phyloP scores from a whole-genome alignment of 1,284 basidiomycete species.

The Quambalaria eucalypti region DNA sequence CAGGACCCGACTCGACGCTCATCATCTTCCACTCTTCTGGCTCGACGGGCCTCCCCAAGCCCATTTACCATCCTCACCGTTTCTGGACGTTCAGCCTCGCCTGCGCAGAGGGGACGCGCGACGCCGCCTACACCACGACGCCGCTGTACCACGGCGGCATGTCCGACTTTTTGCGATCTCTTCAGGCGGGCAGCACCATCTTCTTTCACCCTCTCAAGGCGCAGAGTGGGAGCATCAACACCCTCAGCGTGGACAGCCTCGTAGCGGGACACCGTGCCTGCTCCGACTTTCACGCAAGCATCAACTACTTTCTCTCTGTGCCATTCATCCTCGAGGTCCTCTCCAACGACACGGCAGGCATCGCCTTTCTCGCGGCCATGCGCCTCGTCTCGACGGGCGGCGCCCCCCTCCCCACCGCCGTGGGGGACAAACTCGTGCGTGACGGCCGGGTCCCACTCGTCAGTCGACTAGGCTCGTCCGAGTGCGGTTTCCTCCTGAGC shows the following conservation, averaged over 20 bases:
- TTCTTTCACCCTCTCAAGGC: conserved; percentile 48
- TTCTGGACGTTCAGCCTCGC: conserved; percentile 26
- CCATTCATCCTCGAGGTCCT: conserved; percentile 54
- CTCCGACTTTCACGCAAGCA: no score
- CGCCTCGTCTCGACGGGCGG: conserved; percentile 55
- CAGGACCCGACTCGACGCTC: conserved; percentile 47
- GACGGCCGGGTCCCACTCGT: conserved; percentile 54
- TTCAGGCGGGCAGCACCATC: conserved; percentile 48
- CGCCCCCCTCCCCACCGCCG: conserved; percentile 49
- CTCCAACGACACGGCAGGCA: conserved; percentile 50
- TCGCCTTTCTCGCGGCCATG: conserved; percentile 51
- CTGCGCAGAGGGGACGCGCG: conserved; percentile 19
- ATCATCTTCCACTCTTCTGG: conserved; percentile 60
- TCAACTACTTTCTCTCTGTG: conserved; percentile 47
- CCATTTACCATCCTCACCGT: conserved; percentile 37
- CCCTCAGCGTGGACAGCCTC: not conserved
- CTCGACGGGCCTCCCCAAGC: conserved; percentile 54
- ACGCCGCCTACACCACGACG: conserved; percentile 49
- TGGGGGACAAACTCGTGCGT: conserved; percentile 55
- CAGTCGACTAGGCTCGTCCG: conserved; percentile 55
- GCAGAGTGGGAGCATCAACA: conserved; percentile 10
- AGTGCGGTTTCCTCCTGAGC: conserved; percentile 51
- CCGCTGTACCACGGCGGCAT: conserved; percentile 51
- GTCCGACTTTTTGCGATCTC: conserved; percentile 48
- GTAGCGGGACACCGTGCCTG: not conserved